Evolutionary conservation across 306 rosid genomes (phyloP).

Genomic region (Castanea crenata): DNA sequence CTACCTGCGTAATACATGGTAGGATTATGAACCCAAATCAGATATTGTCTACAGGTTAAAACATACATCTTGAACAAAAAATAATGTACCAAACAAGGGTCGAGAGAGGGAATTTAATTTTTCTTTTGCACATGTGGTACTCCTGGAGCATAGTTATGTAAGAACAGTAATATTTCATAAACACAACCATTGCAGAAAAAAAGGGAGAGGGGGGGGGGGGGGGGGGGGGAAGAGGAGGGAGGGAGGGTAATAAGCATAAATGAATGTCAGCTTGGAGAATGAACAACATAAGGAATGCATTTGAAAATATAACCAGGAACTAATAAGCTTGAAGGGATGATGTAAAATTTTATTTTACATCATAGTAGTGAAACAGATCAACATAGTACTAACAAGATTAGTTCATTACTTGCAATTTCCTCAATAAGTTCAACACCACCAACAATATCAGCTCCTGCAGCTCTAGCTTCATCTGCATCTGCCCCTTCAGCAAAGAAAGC

Average conservation of each 20-base stretch:
- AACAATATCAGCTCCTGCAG: slow-evolving; percentile 96
- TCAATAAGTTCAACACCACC: slow-evolving; percentile 94
- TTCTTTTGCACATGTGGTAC: background rate
- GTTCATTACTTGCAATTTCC: slow-evolving; percentile 84
- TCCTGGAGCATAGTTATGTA: background rate
- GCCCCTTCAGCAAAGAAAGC: slow-evolving; percentile 98
- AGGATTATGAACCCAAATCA: background rate
- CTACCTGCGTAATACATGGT: slow-evolving; percentile 53
- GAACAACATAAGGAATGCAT: background rate
- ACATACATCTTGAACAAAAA: background rate
- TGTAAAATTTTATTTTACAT: background rate
- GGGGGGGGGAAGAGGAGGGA: background rate
- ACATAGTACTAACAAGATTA: slow-evolving; percentile 9
- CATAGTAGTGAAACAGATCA: background rate
- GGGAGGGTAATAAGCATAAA: slow-evolving; percentile 4
- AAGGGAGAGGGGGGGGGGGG: background rate
- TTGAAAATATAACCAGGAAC: background rate
- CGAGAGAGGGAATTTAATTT: background rate
- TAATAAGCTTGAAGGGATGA: background rate
- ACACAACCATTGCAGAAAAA: background rate
- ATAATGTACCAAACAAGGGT: background rate
- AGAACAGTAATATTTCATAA: background rate
- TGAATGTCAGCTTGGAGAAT: background rate
- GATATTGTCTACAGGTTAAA: background rate
- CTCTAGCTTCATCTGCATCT: slow-evolving; percentile 97